Conservation (phyloP, 352 stramenopile genomes). For the Bremia lactucae region DNA sequence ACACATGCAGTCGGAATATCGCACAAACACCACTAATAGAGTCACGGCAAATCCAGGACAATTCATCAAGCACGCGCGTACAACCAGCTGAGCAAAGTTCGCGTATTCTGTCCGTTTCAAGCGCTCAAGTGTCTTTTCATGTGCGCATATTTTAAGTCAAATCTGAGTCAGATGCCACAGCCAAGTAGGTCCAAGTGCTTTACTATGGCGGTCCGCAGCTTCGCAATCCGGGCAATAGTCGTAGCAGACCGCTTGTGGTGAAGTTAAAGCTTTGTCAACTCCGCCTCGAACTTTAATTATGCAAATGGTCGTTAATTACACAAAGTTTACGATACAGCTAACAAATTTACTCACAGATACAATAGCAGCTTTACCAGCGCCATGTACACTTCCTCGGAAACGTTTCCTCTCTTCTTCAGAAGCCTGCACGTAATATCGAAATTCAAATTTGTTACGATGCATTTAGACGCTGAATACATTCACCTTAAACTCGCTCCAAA, state of each 20-base stretch:
- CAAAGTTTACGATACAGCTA: no score
- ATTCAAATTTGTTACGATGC: not conserved
- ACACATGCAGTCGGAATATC: no score
- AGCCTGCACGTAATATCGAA: slow-evolving; percentile 10
- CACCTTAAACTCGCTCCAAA: slow-evolving; percentile 28
- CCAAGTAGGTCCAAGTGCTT: slow-evolving; percentile 18
- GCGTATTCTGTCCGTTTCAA: no score
- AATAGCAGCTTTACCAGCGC: slow-evolving; percentile 16
- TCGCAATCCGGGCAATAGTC: slow-evolving; percentile 11
- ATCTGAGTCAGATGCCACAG: slow-evolving; percentile 10
- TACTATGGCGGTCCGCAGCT: slow-evolving; percentile 13
- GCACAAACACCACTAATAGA: no score
- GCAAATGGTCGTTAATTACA: not conserved
- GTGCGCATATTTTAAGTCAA: slow-evolving; percentile 18
- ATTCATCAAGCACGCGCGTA: no score
- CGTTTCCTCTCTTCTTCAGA: slow-evolving; percentile 17
- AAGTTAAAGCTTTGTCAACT: slow-evolving; percentile 19
- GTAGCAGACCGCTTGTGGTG: slow-evolving; percentile 18
- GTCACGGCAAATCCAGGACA: no score
- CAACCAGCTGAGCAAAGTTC: no score
- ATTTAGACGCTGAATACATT: not conserved
- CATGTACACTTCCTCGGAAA: slow-evolving; percentile 17
- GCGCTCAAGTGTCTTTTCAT: slow-evolving; percentile 22
- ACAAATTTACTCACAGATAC: slow-evolving; percentile 20
- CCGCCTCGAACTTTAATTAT: slow-evolving; percentile 13